phyloP scores from a whole-genome alignment of 1,284 basidiomycete genomes.

The Leucoagaricus sp. region DNA sequence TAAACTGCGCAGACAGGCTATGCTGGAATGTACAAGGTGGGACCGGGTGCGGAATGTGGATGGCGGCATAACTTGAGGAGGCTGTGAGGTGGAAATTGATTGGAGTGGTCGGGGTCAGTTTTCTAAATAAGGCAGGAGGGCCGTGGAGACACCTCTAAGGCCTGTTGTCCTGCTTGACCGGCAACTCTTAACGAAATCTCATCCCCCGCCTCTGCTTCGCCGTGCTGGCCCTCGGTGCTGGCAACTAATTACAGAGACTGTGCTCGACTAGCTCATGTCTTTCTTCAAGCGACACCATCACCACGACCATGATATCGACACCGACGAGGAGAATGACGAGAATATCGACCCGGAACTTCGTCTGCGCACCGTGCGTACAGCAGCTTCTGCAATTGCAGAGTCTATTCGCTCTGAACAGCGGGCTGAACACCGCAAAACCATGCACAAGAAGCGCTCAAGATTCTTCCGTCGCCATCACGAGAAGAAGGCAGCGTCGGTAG shows the following conservation, averaged over 20 bases:
- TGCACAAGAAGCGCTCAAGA: conserved; percentile 52
- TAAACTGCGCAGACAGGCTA: too few species aligned
- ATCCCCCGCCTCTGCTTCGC: conserved; percentile 19
- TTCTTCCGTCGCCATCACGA: conserved; percentile 52
- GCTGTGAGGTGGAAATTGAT: not conserved
- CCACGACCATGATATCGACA: conserved; percentile 29
- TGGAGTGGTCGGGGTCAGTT: conserved; percentile 7
- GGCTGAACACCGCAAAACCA: conserved; percentile 63
- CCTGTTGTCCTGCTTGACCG: not conserved
- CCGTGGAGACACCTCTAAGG: conserved; percentile 9
- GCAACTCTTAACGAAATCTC: conserved; percentile 6
- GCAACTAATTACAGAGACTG: conserved; percentile 13
- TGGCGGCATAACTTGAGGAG: too few species aligned
- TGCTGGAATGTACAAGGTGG: too few species aligned
- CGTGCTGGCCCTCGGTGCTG: conserved; percentile 27
- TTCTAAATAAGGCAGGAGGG: not conserved
- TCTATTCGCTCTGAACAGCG: conserved; percentile 78
- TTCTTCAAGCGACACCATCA: conserved; percentile 29
- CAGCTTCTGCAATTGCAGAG: conserved; percentile 86
- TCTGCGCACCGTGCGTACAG: conserved; percentile 85
- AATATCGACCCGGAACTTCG: conserved; percentile 83
- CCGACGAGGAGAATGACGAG: conserved; percentile 60
- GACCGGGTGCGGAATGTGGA: not conserved
- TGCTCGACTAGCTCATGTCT: conserved; percentile 21
- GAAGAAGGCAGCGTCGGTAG: conserved; percentile 24